These are phyloP conservation scores for Castanea mollissima DNA, from an alignment of 306 rosid species.

Conservation along the genomic window DNA sequence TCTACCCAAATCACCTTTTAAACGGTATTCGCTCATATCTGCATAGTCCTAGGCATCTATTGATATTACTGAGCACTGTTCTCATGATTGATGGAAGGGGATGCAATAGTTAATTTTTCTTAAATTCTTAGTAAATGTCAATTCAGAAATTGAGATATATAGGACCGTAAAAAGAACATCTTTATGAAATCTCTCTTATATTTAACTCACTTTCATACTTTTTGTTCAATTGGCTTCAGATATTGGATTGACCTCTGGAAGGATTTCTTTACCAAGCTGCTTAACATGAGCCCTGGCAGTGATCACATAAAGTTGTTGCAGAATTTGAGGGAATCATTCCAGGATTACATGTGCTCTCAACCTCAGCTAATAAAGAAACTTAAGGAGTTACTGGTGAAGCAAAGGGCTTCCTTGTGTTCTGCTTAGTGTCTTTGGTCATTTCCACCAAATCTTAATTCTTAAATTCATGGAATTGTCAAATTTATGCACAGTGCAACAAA, in stretches of 20 bases:
- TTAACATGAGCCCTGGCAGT: slow-evolving; percentile 49
- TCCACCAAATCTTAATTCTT: slow-evolving; percentile 15
- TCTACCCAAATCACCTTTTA: slow-evolving; percentile 65
- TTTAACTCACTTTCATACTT: slow-evolving; percentile 14
- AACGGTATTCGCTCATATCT: slow-evolving; percentile 51
- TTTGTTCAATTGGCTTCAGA: slow-evolving; percentile 43
- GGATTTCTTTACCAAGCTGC: slow-evolving; percentile 74
- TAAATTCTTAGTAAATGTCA: slow-evolving; percentile 9
- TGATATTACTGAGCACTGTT: background rate
- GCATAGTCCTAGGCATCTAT: slow-evolving; percentile 8
- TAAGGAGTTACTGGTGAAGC: slow-evolving; percentile 75
- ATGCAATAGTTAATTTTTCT: background rate
- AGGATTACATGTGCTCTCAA: slow-evolving; percentile 64
- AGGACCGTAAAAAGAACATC: background rate
- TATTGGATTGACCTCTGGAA: slow-evolving; percentile 95
- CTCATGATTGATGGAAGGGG: slow-evolving; percentile 8
- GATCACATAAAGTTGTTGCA: slow-evolving; percentile 51
- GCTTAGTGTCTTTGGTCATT: slow-evolving; percentile 36
- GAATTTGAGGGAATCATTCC: slow-evolving; percentile 72
- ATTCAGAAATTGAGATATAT: background rate
- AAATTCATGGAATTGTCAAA: slow-evolving; percentile 15
- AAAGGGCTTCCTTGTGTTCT: slow-evolving; percentile 77
- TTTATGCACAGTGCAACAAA: background rate
- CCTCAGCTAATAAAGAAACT: slow-evolving; percentile 65
- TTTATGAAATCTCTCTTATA: slow-evolving; percentile 6